Percentiles rank a stretch among this genome's conserved stretches.
Conservation (phyloP, 768 basidiomycete genomes). For the Boletus eberwhitei region DNA sequence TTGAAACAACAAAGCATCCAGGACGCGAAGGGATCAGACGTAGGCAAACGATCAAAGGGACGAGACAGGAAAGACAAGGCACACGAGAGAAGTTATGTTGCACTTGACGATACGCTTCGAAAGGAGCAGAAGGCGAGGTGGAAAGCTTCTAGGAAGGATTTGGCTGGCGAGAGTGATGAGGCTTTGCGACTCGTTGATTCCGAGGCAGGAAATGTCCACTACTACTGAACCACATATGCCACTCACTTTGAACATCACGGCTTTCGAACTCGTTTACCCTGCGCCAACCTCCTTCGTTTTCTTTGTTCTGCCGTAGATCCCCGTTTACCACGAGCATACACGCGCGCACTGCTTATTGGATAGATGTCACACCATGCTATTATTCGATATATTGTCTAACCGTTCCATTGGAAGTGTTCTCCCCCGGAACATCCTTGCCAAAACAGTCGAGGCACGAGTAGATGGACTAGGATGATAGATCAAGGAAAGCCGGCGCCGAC, state of each 20-base stretch:
- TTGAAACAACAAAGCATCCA: constrained; percentile 26
- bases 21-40: constrained; percentile 46
- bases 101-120: constrained; percentile 36
- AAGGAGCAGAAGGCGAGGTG: constrained; percentile 36
- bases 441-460: not conserved
- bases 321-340: not conserved
- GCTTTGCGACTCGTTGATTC: constrained; percentile 9
- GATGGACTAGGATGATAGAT: not conserved
- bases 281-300: no score
- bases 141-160: constrained; percentile 21
- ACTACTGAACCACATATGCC: constrained; percentile 2
- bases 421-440: not conserved
- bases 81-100: constrained; percentile 27
- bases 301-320: not conserved
- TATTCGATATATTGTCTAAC: constrained; percentile 2
- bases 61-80: constrained; percentile 24
- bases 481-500: constrained; percentile 1
- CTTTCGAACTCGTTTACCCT: not conserved
- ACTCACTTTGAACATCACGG: not conserved
- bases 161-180: not conserved
- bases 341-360: not conserved
- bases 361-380: not conserved
- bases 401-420: not conserved
- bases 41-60: constrained; percentile 47
- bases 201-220: constrained; percentile 1